Conservation (phyloP, 352 stramenopile genomes). For the Saprolegnia parasitica region DNA sequence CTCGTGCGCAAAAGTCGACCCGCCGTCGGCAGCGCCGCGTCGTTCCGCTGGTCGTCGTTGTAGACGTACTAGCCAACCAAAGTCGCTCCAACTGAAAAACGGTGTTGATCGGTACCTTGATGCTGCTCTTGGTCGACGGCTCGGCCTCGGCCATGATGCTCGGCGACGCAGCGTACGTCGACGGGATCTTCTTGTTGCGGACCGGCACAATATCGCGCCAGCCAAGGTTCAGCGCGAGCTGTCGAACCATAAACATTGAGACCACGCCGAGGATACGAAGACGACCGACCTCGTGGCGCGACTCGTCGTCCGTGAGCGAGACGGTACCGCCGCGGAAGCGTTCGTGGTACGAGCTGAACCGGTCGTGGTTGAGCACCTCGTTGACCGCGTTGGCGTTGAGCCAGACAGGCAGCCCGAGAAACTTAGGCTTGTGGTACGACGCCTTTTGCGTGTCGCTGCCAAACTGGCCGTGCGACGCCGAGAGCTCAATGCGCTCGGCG, state of each 20-base stretch:
- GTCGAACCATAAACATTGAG: not conserved
- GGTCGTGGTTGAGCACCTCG: constrained; percentile 84
- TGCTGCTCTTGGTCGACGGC: constrained; percentile 87
- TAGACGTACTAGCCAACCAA: constrained; percentile 67
- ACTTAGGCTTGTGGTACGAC: constrained; percentile 82
- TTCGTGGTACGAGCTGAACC: constrained; percentile 85
- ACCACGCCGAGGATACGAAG: not conserved
- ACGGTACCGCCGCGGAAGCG: constrained; percentile 79
- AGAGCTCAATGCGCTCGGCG: constrained; percentile 78
- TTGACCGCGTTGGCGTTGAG: constrained; percentile 71
- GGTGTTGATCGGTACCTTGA: constrained; percentile 41
- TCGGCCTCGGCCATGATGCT: constrained; percentile 87
- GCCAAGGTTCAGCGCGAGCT: constrained; percentile 72
- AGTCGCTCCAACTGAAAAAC: not conserved
- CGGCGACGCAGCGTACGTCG: constrained; percentile 83
- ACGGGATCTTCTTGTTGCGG: constrained; percentile 77
- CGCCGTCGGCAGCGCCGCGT: constrained; percentile 75
- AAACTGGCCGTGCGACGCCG: constrained; percentile 74
- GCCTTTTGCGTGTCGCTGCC: constrained; percentile 80
- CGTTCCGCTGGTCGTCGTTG: constrained; percentile 84
- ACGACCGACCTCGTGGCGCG: constrained; percentile 55
- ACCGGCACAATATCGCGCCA: constrained; percentile 85
- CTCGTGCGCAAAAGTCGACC: constrained; percentile 88
- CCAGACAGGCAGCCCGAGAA: constrained; percentile 75
- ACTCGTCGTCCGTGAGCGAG: constrained; percentile 81